Base-by-base conservation (phyloP, 805 yeast genomes). In the Kazachstania viticola region DNA sequence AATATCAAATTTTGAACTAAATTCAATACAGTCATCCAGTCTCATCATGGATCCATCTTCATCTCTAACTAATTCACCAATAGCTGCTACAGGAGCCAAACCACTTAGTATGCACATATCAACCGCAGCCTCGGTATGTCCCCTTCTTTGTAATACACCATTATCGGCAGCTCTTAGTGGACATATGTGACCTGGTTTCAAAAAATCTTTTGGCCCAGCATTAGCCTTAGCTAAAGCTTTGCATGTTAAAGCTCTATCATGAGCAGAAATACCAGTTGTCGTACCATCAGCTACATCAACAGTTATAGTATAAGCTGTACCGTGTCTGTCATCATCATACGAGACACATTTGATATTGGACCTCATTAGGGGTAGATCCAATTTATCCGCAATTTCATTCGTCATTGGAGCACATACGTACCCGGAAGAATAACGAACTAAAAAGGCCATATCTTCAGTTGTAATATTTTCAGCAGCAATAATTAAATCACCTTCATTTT, bases 41-140 rank as follows among this genome's bases (percentile, higher is more conserved):
- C 98, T 75, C 78, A 87, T 84, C 97, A 91, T 91, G 41, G 79
- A 64, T 1, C 98, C 98, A 49, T 91, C 97, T 41, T 84, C 96
- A 43, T 85, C 97, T 36, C 79, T 73, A 16, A 91, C 97, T 45
- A 91, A 65, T 62, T 91, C 99, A 57, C 97, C 82, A 45, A 91
- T 88, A 23, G 80, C 91, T 12, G 81, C 94, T 2, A 84, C 98
- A 2, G 91, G 94, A 40, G 72, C 71, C 44, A 81, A 64, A 0
- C 84, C 85, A 5, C 88, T 69, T 48, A 87, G 64, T 48, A 63
- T 61, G 51, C 94, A 77, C 41, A 91, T 65, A 51, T 88, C 94
- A 7, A 91, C 94, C 17, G 84, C 85, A 13, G 98, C 97, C 61
- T 91, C 99, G 9, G 99, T 91, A 55, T 91, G 99, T 12, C 99